A percentile compares a stretch with the other conserved stretches of the same genome.
Conservation (phyloP, 2,329 filamentous ascomycete species). For the Verticillium tricorpus region DNA sequence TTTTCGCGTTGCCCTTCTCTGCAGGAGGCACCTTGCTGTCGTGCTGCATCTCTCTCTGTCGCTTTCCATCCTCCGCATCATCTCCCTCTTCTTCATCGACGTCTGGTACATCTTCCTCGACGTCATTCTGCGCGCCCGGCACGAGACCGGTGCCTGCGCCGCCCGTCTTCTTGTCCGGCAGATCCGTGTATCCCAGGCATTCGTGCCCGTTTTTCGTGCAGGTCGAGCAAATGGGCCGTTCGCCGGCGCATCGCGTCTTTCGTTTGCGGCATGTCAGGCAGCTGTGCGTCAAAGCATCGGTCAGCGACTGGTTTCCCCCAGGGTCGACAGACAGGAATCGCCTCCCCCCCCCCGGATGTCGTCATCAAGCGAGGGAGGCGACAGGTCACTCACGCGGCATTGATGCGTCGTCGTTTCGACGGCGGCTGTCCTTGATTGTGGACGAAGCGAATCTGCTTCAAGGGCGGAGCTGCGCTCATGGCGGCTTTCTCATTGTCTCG, state of each 20-base stretch:
- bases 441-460: constrained; percentile 70
- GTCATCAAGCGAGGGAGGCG: constrained; percentile 3
- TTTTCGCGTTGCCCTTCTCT: background rate
- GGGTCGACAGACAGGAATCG: background rate
- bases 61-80: constrained; percentile 25
- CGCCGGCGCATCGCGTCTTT: constrained; percentile 71
- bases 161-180: constrained; percentile 36
- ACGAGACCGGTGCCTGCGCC: constrained; percentile 1
- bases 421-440: constrained; percentile 78
- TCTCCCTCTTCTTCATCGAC: constrained; percentile 26
- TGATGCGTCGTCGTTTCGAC: constrained; percentile 73
- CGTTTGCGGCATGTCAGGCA: constrained; percentile 71
- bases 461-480: constrained; percentile 37
- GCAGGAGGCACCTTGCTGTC: background rate
- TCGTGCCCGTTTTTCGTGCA: constrained; percentile 67
- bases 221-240: constrained; percentile 67
- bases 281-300: constrained; percentile 28
- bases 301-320: background rate
- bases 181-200: constrained; percentile 63
- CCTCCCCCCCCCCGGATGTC: constrained; percentile 8
- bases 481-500: constrained; percentile 11
- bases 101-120: constrained; percentile 9
- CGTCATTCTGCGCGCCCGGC: background rate
- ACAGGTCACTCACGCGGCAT: constrained; percentile 60
- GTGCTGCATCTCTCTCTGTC: constrained; percentile 21